Percentiles rank a stretch among this genome's conserved stretches.
phyloP scores from a whole-genome alignment of 768 basidiomycete species.

The Chiua virens region DNA sequence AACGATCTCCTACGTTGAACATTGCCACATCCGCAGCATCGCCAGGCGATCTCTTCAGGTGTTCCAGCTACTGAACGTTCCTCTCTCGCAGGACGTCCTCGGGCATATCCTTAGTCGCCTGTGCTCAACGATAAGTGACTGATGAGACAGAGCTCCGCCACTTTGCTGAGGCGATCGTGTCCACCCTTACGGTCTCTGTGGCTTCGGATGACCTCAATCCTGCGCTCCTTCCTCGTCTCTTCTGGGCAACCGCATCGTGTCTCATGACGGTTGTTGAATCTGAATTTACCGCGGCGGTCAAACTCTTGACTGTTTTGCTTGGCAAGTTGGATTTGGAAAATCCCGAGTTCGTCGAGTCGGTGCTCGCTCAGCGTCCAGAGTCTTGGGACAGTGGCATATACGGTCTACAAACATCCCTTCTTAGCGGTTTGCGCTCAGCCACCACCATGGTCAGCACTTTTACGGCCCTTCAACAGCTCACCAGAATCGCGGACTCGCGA shows the following conservation, averaged over 20 bases:
- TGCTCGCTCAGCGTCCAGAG: conserved; percentile 64
- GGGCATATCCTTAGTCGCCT: conserved; percentile 79
- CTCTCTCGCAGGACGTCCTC: conserved; percentile 67
- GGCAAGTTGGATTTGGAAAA: conserved; percentile 72
- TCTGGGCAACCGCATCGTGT: conserved; percentile 83
- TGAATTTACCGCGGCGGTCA: conserved; percentile 71
- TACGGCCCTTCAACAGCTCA: conserved; percentile 60
- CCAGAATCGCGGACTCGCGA: conserved; percentile 57
- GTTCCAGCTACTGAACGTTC: conserved; percentile 78
- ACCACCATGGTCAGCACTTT: conserved; percentile 66
- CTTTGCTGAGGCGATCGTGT: conserved; percentile 81
- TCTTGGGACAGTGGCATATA: conserved; percentile 63
- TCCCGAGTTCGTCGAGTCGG: conserved; percentile 59
- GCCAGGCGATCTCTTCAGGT: conserved; percentile 90
- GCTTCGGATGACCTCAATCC: conserved; percentile 55
- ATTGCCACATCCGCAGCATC: conserved; percentile 80
- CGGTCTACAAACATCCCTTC: conserved; percentile 66
- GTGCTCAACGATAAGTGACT: conserved; percentile 79
- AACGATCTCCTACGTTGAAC: conserved; percentile 81
- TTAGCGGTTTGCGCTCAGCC: conserved; percentile 81
- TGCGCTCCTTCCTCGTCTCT: conserved; percentile 74
- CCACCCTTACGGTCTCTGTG: conserved; percentile 67
- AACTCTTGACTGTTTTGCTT: conserved; percentile 64
- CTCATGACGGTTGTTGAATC: conserved; percentile 79
- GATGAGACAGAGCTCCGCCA: conserved; percentile 74